A percentile compares a stretch with the other conserved stretches of the same genome.
Evolutionary conservation across 257 asterid genomes (phyloP).

Genomic region (Ajuga chamaepitys): DNA sequence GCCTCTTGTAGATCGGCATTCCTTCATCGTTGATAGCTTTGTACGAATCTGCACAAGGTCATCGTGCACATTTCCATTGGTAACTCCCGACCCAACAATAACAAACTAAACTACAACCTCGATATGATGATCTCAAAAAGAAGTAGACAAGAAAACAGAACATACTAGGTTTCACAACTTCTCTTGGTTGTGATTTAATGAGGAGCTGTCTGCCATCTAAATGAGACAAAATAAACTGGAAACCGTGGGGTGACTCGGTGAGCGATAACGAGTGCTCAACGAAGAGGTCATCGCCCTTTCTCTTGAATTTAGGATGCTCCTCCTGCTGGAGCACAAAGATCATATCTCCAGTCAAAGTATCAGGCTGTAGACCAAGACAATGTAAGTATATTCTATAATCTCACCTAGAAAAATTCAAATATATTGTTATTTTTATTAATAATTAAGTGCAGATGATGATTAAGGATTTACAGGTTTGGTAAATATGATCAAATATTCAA

Average conservation of each 20-base stretch:
- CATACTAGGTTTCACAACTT: constrained; percentile 53
- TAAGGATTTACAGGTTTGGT: too few species aligned
- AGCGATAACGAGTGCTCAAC: constrained; percentile 35
- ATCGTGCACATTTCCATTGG: background rate
- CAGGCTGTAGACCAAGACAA: constrained; percentile 31
- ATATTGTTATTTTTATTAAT: too few species aligned
- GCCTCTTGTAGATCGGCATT: constrained; percentile 49
- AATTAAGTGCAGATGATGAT: too few species aligned
- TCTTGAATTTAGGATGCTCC: constrained; percentile 44
- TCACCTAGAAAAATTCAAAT: background rate
- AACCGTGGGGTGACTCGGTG: constrained; percentile 43
- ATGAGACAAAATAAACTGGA: constrained; percentile 41
- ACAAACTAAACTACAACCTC: background rate
- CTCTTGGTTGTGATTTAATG: constrained; percentile 40
- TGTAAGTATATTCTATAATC: too few species aligned
- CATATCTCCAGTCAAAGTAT: constrained; percentile 44
- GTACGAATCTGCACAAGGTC: constrained; percentile 30
- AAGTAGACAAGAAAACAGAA: background rate
- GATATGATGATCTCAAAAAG: background rate
- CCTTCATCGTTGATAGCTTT: constrained; percentile 57
- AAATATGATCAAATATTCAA: too few species aligned
- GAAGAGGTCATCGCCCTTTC: constrained; percentile 47
- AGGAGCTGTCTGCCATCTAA: constrained; percentile 48
- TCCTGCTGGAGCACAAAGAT: constrained; percentile 51
- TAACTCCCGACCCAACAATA: background rate